Evolutionary conservation across 2,329 filamentous ascomycete species (phyloP).

Genomic region (Didymella sp.): DNA sequence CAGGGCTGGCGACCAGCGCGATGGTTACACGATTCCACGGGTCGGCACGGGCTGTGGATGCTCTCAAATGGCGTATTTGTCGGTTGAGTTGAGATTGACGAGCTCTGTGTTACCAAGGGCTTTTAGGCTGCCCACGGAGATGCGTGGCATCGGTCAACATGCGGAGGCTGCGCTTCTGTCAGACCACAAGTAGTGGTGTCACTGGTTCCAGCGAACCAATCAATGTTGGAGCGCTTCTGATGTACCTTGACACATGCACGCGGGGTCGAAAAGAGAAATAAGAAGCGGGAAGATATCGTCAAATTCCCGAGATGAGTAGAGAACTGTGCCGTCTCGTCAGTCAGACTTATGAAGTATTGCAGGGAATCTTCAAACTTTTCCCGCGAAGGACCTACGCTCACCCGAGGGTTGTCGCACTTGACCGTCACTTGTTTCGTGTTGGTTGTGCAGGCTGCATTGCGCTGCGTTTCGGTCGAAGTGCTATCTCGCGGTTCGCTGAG

Average conservation of each 20-base stretch:
- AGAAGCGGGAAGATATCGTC: conserved; percentile 32
- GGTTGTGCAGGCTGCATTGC: conserved; percentile 24
- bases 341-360: conserved; percentile 21
- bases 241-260: conserved; percentile 33
- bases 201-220: conserved; percentile 12
- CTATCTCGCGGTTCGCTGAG: neutral
- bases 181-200: conserved; percentile 20
- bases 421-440: neutral
- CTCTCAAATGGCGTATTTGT: conserved; percentile 31
- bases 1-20: conserved; percentile 18
- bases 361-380: conserved; percentile 14
- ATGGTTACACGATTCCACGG: conserved; percentile 39
- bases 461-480: conserved; percentile 18
- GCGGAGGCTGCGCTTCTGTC: conserved; percentile 28
- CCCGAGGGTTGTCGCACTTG: conserved; percentile 1
- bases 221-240: conserved; percentile 24
- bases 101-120: conserved; percentile 37
- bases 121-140: conserved; percentile 23
- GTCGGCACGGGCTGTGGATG: conserved; percentile 43
- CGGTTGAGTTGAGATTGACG: conserved; percentile 44
- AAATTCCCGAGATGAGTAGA: conserved; percentile 22
- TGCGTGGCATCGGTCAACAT: conserved; percentile 35
- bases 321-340: conserved; percentile 27
- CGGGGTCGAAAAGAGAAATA: conserved; percentile 28
- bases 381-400: neutral